Evolutionary conservation across 345 rosid genomes (phyloP).

Genomic region (Sisymbrium altissimum): DNA sequence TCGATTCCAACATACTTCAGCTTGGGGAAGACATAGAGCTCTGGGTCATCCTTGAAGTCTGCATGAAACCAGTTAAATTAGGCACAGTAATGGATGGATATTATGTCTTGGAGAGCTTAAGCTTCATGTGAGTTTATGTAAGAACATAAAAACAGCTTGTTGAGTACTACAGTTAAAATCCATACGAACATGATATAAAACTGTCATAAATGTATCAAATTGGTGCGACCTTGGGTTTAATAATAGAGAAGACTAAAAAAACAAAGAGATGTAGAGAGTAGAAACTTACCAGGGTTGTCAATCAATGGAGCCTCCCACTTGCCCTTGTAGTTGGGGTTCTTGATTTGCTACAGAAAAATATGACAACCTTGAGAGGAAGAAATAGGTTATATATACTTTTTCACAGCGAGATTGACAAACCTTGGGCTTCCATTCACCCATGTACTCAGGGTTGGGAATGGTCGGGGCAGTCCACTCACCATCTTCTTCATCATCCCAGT

Average conservation of each 20-base stretch:
- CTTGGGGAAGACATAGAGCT: conserved; percentile 78
- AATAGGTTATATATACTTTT: background rate
- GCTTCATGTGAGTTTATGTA: background rate
- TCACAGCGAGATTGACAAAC: conserved; percentile 38
- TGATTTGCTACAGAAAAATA: conserved; percentile 66
- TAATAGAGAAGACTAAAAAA: background rate
- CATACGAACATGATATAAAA: background rate
- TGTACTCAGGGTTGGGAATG: conserved; percentile 92
- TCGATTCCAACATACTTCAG: conserved; percentile 95
- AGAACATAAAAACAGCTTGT: background rate
- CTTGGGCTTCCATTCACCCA: conserved; percentile 93
- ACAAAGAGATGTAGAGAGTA: background rate
- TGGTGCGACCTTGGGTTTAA: background rate
- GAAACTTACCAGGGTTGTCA: conserved; percentile 87
- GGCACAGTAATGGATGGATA: background rate
- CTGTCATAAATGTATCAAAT: background rate
- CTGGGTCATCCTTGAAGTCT: conserved; percentile 97
- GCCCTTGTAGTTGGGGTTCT: conserved; percentile 94
- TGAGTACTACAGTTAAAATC: background rate
- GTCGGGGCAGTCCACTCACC: conserved; percentile 99
- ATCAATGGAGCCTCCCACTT: conserved; percentile 96
- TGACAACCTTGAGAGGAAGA: background rate
- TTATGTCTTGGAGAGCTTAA: background rate
- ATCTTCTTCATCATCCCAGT: conserved; percentile 99
- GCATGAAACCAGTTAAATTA: conserved; percentile 7